Conservation (phyloP, 805 yeast genomes). For the Nematodospora valgi region DNA sequence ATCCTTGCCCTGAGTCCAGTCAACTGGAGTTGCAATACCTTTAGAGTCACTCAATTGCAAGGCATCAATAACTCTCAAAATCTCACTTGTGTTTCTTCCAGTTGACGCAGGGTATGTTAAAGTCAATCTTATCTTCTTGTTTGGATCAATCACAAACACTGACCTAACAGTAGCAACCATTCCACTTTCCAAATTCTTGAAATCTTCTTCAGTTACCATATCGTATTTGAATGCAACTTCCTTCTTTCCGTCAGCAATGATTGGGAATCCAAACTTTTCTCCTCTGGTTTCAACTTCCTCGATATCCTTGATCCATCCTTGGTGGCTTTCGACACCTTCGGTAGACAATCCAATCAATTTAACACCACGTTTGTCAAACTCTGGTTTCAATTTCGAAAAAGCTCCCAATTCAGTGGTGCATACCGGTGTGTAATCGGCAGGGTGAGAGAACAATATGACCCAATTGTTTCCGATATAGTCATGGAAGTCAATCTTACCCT, state of each 20-base stretch:
- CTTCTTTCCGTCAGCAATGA: slow-evolving; percentile 62
- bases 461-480: slow-evolving; percentile 59
- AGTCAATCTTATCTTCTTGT: slow-evolving; percentile 57
- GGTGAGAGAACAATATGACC: slow-evolving; percentile 70
- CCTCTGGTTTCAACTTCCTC: slow-evolving; percentile 63
- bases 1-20: slow-evolving; percentile 73
- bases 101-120: slow-evolving; percentile 71
- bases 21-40: slow-evolving; percentile 65
- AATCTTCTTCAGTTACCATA: slow-evolving; percentile 67
- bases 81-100: slow-evolving; percentile 75
- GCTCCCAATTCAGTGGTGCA: slow-evolving; percentile 80
- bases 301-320: slow-evolving; percentile 68
- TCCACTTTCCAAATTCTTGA: slow-evolving; percentile 57
- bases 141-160: slow-evolving; percentile 68
- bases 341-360: slow-evolving; percentile 69
- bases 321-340: slow-evolving; percentile 59
- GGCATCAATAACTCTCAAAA: slow-evolving; percentile 66
- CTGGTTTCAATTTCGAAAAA: slow-evolving; percentile 67
- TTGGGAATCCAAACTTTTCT: slow-evolving; percentile 56
- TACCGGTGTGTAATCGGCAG: slow-evolving; percentile 77
- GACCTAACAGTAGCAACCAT: slow-evolving; percentile 68
- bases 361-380: slow-evolving; percentile 61
- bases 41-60: slow-evolving; percentile 61
- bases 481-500: slow-evolving; percentile 62
- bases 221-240: slow-evolving; percentile 61